phyloP scores from a whole-genome alignment of 257 asterid genomes.

The Solanum etuberosum region DNA sequence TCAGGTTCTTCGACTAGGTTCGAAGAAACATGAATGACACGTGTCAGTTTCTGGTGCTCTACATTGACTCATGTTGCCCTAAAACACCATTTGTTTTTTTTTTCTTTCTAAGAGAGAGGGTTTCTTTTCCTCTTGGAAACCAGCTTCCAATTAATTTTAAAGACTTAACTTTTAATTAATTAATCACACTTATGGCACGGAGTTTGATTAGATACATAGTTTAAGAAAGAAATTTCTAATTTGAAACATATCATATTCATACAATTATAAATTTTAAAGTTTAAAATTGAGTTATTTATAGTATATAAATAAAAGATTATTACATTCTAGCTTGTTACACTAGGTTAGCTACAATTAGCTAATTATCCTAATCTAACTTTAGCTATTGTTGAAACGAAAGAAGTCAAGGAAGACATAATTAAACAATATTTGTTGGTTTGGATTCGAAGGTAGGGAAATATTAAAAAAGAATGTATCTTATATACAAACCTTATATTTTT shows the following conservation, averaged over 20 bases:
- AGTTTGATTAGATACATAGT: neutral
- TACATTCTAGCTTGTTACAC: too few relatives aligned
- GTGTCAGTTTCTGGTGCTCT: conserved; percentile 5
- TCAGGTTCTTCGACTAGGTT: conserved; percentile 30
- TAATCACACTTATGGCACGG: neutral
- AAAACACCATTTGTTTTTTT: neutral
- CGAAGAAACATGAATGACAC: conserved; percentile 27
- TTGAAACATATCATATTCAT: neutral
- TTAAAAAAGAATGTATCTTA: too few relatives aligned
- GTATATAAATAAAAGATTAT: too few relatives aligned
- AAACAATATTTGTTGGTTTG: too few relatives aligned
- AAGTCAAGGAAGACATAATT: too few relatives aligned
- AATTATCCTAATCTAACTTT: too few relatives aligned
- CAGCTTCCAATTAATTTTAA: neutral
- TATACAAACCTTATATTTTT: too few relatives aligned
- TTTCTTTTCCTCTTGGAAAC: neutral
- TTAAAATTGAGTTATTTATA: neutral
- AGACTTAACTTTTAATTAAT: neutral
- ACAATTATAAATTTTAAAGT: neutral
- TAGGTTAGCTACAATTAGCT: too few relatives aligned
- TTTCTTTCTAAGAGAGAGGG: neutral
- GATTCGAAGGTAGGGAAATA: too few relatives aligned
- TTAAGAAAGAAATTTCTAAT: neutral
- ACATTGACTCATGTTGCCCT: conserved; percentile 3
- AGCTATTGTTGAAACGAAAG: too few relatives aligned